Conservation (phyloP, 176 grass and related monocot species). For the Eragrostis nindensis region DNA sequence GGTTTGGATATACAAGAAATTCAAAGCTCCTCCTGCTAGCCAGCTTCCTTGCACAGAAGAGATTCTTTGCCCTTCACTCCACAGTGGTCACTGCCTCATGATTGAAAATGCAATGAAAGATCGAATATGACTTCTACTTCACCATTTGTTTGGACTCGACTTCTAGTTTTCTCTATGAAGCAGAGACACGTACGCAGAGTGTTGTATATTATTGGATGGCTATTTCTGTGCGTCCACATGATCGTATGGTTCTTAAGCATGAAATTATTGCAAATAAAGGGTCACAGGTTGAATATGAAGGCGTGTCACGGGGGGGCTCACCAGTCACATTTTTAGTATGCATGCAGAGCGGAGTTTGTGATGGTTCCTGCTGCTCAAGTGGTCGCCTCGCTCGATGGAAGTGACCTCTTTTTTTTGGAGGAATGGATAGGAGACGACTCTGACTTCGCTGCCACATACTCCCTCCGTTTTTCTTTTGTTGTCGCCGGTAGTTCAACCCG, state of each 20-base stretch:
- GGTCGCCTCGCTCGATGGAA: not conserved
- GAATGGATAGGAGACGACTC: not conserved
- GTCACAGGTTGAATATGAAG: not conserved
- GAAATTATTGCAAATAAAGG: conserved; percentile 24
- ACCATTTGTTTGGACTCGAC: not conserved
- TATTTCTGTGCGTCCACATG: conserved; percentile 5
- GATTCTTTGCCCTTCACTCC: conserved; percentile 13
- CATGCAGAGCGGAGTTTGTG: not conserved
- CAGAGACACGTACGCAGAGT: too few species aligned
- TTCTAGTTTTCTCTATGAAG: not conserved
- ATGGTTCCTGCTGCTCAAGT: not conserved
- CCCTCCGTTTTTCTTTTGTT: too few species aligned
- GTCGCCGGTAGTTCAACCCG: too few species aligned
- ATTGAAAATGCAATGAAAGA: conserved; percentile 24
- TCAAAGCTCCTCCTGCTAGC: conserved; percentile 5
- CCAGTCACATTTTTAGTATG: not conserved
- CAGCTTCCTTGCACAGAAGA: conserved; percentile 14
- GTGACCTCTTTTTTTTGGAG: not conserved
- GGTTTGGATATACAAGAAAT: conserved; percentile 16
- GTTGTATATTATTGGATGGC: too few species aligned
- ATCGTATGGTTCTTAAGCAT: not conserved
- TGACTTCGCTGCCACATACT: conserved; percentile 6
- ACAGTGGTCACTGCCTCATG: conserved; percentile 1
- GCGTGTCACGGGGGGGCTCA: not conserved
- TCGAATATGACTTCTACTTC: conserved; percentile 6